Conservation (phyloP, 768 basidiomycete genomes). For the Termitomyces sp. region DNA sequence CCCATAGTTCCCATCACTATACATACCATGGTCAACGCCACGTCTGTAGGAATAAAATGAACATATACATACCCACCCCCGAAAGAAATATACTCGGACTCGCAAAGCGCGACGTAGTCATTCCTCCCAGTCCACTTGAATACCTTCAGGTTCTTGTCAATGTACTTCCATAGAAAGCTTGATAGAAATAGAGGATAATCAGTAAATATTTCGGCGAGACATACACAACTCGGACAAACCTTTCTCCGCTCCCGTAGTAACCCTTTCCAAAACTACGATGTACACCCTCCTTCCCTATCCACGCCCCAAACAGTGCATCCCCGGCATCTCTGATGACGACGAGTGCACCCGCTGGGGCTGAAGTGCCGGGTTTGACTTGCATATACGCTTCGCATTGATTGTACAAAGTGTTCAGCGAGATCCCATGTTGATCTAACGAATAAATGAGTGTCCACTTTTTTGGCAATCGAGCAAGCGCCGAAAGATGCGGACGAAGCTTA, state of each 20-base stretch:
- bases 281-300: slow-evolving; percentile 78
- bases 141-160: slow-evolving; percentile 46
- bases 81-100: slow-evolving; percentile 76
- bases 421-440: slow-evolving; percentile 93
- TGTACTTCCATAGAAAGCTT: slow-evolving; percentile 78
- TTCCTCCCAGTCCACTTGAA: slow-evolving; percentile 88
- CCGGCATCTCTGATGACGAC: slow-evolving; percentile 63
- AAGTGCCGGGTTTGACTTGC: slow-evolving; percentile 24
- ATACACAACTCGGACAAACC: slow-evolving; percentile 40
- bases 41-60: background rate
- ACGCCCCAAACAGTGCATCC: slow-evolving; percentile 76
- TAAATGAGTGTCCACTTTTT: slow-evolving; percentile 77
- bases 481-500: slow-evolving; percentile 69
- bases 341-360: slow-evolving; percentile 42
- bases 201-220: background rate
- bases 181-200: background rate
- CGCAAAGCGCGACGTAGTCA: slow-evolving; percentile 86
- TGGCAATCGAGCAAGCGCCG: slow-evolving; percentile 69
- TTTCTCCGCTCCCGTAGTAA: slow-evolving; percentile 90
- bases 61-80: slow-evolving; percentile 77
- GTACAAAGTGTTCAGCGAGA: slow-evolving; percentile 88
- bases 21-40: background rate
- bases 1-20: slow-evolving; percentile 85
- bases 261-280: slow-evolving; percentile 51
- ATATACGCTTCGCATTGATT: slow-evolving; percentile 47